These are phyloP conservation scores for Lycium barbarum DNA, from an alignment of 257 asterid genomes.

Conservation along the genomic window DNA sequence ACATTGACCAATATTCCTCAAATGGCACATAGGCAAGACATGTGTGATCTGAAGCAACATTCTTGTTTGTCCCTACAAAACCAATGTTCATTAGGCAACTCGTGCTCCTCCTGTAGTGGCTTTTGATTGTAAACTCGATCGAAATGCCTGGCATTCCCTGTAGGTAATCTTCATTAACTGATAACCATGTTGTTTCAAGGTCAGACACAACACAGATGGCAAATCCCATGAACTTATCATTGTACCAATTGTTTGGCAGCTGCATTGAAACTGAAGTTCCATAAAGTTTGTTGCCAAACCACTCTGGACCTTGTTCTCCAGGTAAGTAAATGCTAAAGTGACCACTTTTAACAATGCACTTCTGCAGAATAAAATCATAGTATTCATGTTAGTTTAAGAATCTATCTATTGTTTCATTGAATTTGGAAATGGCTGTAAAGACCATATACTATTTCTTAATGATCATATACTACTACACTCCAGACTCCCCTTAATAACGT, in stretches of 20 bases:
- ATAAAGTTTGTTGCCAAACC: background rate
- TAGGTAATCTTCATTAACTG: background rate
- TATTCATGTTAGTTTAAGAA: background rate
- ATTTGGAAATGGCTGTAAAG: background rate
- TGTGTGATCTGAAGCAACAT: slow-evolving; percentile 25
- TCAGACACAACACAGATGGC: slow-evolving; percentile 22
- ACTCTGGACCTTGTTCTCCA: slow-evolving; percentile 24
- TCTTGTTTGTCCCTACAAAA: background rate
- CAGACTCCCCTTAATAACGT: background rate
- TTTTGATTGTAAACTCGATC: background rate
- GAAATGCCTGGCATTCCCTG: slow-evolving; percentile 1
- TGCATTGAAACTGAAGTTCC: slow-evolving; percentile 4
- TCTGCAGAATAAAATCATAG: background rate
- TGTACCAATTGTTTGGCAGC: slow-evolving; percentile 24
- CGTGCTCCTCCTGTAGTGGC: background rate
- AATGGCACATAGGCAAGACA: slow-evolving; percentile 21
- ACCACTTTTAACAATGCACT: slow-evolving; percentile 19
- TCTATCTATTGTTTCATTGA: background rate
- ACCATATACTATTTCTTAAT: background rate
- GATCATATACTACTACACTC: background rate
- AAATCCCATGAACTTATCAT: slow-evolving; percentile 27
- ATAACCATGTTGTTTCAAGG: background rate
- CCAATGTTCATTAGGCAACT: background rate
- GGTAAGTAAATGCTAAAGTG: slow-evolving; percentile 24
- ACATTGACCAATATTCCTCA: background rate